These are phyloP conservation scores for Jatropha curcas DNA, from an alignment of 345 rosid genomes.

Conservation along the genomic window DNA sequence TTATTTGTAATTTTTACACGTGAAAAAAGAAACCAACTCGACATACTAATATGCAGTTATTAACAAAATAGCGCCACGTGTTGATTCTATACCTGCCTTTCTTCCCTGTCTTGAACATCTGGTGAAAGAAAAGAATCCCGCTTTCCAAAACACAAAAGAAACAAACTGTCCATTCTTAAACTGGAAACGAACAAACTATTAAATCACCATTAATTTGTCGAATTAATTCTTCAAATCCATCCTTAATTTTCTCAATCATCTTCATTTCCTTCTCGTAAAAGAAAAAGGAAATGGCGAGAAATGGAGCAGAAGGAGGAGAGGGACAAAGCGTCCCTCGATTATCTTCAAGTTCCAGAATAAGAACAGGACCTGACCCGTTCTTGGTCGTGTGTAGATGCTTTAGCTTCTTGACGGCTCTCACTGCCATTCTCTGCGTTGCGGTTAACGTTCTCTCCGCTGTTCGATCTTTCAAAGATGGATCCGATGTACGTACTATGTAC, in stretches of 20 bases:
- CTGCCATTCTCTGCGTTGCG: conserved; percentile 71
- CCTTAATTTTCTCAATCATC: not conserved
- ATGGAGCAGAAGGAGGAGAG: conserved; percentile 1
- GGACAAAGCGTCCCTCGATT: not conserved
- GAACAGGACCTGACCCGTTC: conserved; percentile 55
- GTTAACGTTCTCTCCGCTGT: conserved; percentile 88
- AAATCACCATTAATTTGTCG: too few relatives aligned
- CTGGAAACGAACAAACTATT: too few relatives aligned
- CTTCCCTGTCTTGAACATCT: not conserved
- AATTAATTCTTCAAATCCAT: too few relatives aligned
- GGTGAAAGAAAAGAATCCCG: conserved; percentile 16
- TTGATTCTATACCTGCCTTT: not conserved
- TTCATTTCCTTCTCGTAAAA: not conserved
- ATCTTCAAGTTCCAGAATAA: conserved; percentile 17
- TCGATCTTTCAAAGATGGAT: conserved; percentile 67
- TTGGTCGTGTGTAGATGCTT: conserved; percentile 77
- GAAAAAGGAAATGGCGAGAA: conserved; percentile 14
- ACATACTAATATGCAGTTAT: not conserved
- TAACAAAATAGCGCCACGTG: conserved; percentile 1
- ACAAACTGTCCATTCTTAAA: not conserved
- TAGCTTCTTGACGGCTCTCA: conserved; percentile 59
- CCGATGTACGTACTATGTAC: conserved; percentile 54
- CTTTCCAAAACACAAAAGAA: not conserved
- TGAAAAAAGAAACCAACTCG: too few relatives aligned
- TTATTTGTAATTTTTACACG: too few relatives aligned